Evolutionary conservation across 257 asterid genomes (phyloP).

Genomic region (Nicotiana obtusifolia): DNA sequence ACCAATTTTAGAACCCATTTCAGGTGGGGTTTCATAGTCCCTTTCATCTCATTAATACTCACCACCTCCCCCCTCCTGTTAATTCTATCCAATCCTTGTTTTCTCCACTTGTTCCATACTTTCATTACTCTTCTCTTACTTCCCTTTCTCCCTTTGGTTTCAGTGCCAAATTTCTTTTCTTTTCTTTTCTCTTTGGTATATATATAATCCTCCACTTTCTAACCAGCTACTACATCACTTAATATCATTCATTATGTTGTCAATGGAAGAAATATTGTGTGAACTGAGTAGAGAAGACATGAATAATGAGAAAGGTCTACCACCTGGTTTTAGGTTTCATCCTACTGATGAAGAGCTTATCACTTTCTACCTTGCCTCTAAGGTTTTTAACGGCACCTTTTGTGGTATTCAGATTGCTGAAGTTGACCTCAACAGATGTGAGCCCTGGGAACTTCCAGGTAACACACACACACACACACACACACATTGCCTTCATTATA

Average conservation of each 20-base stretch:
- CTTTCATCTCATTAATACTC: constrained; percentile 18
- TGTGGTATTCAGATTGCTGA: constrained; percentile 51
- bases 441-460: constrained; percentile 95
- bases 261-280: constrained; percentile 56
- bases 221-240: neutral
- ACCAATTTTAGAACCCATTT: constrained; percentile 49
- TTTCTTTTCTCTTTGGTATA: neutral
- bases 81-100: neutral
- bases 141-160: constrained; percentile 19
- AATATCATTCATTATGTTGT: constrained; percentile 28
- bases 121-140: neutral
- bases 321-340: constrained; percentile 79
- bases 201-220: neutral
- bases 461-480: neutral
- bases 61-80: neutral
- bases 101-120: neutral
- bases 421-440: constrained; percentile 78
- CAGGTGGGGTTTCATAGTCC: constrained; percentile 53
- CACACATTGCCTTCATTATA: neutral
- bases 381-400: constrained; percentile 47
- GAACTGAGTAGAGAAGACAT: constrained; percentile 43
- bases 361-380: constrained; percentile 67
- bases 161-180: constrained; percentile 15
- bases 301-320: constrained; percentile 44
- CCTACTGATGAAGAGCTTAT: constrained; percentile 89